These are phyloP conservation scores for Hemerocallis citrina DNA, from an alignment of 106 monocot species.

Conservation along the genomic window DNA sequence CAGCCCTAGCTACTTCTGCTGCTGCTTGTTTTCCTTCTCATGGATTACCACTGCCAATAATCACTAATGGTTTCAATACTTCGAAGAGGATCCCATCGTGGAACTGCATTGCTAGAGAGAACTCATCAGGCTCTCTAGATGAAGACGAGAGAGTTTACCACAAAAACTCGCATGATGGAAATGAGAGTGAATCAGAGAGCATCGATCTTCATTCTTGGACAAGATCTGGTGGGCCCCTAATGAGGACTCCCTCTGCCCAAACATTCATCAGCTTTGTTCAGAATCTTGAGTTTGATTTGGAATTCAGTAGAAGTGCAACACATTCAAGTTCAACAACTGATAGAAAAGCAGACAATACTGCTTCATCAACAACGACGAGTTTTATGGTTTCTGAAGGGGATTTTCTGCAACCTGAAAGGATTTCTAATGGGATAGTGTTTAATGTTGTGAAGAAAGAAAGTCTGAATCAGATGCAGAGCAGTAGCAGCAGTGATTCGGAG, in stretches of 20 bases:
- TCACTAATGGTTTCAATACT: slow-evolving; percentile 35
- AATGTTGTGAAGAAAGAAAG: slow-evolving; percentile 69
- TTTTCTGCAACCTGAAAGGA: slow-evolving; percentile 71
- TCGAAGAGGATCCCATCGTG: slow-evolving; percentile 90
- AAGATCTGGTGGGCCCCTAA: slow-evolving; percentile 69
- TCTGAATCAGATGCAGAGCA: slow-evolving; percentile 9
- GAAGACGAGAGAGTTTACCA: slow-evolving; percentile 30
- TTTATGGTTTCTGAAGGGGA: slow-evolving; percentile 79
- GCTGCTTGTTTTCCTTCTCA: slow-evolving; percentile 17
- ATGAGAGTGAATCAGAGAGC: slow-evolving; percentile 83
- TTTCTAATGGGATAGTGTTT: slow-evolving; percentile 62
- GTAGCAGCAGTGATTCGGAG: slow-evolving; percentile 20
- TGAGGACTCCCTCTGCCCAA: slow-evolving; percentile 80
- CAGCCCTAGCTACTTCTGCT: slow-evolving; percentile 29
- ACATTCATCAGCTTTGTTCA: slow-evolving; percentile 70
- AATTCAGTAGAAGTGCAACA: slow-evolving; percentile 12
- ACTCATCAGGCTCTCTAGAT: slow-evolving; percentile 73
- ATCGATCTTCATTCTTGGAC: slow-evolving; percentile 81
- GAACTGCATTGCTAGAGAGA: slow-evolving; percentile 89
- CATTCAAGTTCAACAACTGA: slow-evolving; percentile 18
- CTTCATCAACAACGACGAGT: slow-evolving; percentile 23
- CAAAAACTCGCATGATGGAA: slow-evolving; percentile 35
- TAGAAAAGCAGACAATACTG: slow-evolving; percentile 28
- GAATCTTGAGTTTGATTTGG: slow-evolving; percentile 37
- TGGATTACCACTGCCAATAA: slow-evolving; percentile 9